Base-by-base conservation (phyloP, 768 basidiomycete species). In the Chalciporus pseudorubinellus region DNA sequence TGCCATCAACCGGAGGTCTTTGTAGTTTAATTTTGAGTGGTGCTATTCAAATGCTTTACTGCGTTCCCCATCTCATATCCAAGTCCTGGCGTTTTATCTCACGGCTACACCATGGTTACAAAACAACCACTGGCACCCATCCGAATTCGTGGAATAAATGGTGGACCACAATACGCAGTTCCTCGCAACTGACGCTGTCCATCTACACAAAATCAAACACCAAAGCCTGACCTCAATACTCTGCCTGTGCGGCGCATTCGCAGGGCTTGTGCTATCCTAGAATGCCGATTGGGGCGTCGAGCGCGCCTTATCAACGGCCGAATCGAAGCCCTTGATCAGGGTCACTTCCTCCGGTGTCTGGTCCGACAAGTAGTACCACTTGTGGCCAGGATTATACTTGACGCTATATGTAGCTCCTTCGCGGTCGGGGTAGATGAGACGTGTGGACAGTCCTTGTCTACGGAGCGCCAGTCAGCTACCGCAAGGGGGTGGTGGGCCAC, bases 311-410 rank as follows among this genome's bases (percentile, higher is more conserved):
- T 66, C 61, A 38, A 50, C 56, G 50, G 70, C 67, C 33, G 74
- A 74, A 54, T 77, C 74, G 46, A 66, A 76, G 57, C 75, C 73
- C 62, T 75, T 75, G 65, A 76, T 69, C 11, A 74, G 55, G 7
- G 59, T 63, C 44, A 71, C 66, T 58, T 75, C 74, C 11, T 72
- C 69, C 7, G 72, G 72, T 1, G 63, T 69, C 64, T 71, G 70
- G 47, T 71, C 58, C 6, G 67, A 56, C 39, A 75, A 49, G 59
- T 72, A 72, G 53, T 70, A 71, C 73, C 71, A 74, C 58, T 53
- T 52, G 58, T 74, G 71, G 0, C 47, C 48, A 2, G 70, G 68
- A 52, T 67, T 73, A 53, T 70, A 63, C 22, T 61, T 62, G 47
- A 75, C 62, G 46, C 49, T 58, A 63, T 59, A 70, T n/a, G 60